Percentiles rank a stretch among this genome's conserved stretches.
Evolutionary conservation across 345 rosid genomes (phyloP).

Genomic region (Eucalyptus brandiana): DNA sequence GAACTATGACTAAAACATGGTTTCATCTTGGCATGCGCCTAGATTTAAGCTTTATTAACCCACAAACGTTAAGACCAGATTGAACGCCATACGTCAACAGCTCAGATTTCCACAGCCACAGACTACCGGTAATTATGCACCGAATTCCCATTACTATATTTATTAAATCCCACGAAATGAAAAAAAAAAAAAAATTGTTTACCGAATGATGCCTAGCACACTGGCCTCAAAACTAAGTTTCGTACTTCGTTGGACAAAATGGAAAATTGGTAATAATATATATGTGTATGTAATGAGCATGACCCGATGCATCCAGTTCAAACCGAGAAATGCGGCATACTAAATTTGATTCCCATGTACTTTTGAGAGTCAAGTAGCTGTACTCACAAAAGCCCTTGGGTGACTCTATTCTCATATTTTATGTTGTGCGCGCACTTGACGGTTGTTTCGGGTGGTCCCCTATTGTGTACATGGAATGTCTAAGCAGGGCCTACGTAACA

Average conservation of each 20-base stretch:
- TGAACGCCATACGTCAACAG: not conserved
- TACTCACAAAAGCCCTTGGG: not conserved
- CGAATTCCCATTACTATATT: not conserved
- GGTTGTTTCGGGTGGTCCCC: not conserved
- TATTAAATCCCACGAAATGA: not conserved
- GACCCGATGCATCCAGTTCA: not conserved
- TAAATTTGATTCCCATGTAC: not conserved
- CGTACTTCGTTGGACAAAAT: not conserved
- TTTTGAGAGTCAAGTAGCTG: not conserved
- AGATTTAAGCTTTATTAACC: not conserved
- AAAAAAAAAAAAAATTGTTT: not conserved
- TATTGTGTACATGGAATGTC: not conserved
- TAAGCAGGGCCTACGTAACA: not conserved
- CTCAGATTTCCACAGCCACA: not conserved
- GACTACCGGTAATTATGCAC: not conserved
- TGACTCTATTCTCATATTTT: not conserved
- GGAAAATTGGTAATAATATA: not conserved
- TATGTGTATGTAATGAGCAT: not conserved
- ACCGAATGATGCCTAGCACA: constrained; percentile 3
- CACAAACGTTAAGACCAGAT: not conserved
- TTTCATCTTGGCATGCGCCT: not conserved
- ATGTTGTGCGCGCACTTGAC: not conserved
- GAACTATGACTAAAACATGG: not conserved
- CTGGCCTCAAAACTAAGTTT: not conserved
- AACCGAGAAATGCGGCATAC: not conserved